Evolutionary conservation across 75 land plant species (phyloP).

Genomic region (Sequoia sempervirens): DNA sequence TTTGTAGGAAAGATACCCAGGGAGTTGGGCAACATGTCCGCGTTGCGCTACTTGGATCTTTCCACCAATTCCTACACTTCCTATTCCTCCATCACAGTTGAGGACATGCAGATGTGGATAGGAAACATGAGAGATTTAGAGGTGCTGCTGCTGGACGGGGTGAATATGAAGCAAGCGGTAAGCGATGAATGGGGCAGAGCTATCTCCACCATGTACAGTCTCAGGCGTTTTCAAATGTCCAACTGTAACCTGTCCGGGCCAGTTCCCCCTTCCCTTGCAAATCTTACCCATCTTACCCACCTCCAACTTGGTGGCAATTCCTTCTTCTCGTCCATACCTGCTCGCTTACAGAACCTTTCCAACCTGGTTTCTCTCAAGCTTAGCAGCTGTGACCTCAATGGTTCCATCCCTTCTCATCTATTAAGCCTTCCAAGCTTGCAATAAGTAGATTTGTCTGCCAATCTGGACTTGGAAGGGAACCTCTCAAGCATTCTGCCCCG

Average conservation of each 20-base stretch:
- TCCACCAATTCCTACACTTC: neutral
- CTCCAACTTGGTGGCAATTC: neutral
- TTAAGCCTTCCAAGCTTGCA: neutral
- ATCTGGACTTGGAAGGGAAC: neutral
- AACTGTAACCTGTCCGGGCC: neutral
- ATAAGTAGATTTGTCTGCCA: neutral
- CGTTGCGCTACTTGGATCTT: conserved; percentile 5
- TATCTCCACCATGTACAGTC: neutral
- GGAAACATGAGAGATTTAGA: neutral
- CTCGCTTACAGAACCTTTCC: neutral
- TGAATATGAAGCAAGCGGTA: neutral
- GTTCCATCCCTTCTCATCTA: neutral
- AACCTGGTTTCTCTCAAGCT: neutral
- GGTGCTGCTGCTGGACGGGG: neutral
- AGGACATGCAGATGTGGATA: neutral
- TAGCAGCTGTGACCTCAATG: neutral
- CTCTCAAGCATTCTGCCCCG: neutral
- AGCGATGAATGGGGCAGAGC: neutral
- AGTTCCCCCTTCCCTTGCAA: neutral
- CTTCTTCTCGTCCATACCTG: neutral
- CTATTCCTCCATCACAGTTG: neutral
- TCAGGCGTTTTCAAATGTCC: neutral
- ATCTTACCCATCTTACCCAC: neutral
- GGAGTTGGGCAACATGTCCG: conserved; percentile 19
- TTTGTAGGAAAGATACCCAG: conserved; percentile 13